Conservation (phyloP, 2,329 filamentous ascomycete species). For the Fusarium sp. region DNA sequence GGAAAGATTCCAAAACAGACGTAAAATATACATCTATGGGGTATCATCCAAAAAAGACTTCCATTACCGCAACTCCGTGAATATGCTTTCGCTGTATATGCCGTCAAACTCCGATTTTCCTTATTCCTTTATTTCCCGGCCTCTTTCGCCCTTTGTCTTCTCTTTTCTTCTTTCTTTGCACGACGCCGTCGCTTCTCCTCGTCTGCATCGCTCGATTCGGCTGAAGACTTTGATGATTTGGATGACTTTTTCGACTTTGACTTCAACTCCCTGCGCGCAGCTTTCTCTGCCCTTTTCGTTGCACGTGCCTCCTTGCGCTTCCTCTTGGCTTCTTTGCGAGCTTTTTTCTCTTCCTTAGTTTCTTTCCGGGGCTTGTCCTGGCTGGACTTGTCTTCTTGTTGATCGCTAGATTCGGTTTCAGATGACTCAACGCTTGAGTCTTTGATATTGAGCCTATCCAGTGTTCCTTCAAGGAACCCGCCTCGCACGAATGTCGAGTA, state of each 20-base stretch:
- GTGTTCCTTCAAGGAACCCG: slow-evolving; percentile 79
- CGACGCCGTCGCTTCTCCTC: slow-evolving; percentile 63
- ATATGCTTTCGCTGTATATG: slow-evolving; percentile 37
- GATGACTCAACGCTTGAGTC: slow-evolving; percentile 47
- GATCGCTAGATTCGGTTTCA: slow-evolving; percentile 50
- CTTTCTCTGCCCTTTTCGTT: slow-evolving; percentile 40
- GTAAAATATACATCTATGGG: slow-evolving; percentile 50
- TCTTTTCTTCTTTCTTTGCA: slow-evolving; percentile 59
- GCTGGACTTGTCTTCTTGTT: slow-evolving; percentile 42
- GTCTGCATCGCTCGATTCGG: slow-evolving; percentile 48
- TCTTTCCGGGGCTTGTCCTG: slow-evolving; percentile 49
- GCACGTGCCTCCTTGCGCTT: slow-evolving; percentile 48
- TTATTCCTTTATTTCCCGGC: slow-evolving; percentile 27
- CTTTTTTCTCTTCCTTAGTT: slow-evolving; percentile 59
- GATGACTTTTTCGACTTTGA: slow-evolving; percentile 45
- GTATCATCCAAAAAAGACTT: slow-evolving; percentile 50
- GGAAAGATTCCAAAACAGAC: slow-evolving; percentile 76
- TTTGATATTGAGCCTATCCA: slow-evolving; percentile 54
- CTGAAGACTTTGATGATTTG: slow-evolving; percentile 47
- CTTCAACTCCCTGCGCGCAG: slow-evolving; percentile 43
- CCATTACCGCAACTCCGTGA: slow-evolving; percentile 48
- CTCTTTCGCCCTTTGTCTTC: slow-evolving; percentile 49
- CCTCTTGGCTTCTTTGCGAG: slow-evolving; percentile 52
- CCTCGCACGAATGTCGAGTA: slow-evolving; percentile 90
- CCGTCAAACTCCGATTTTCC: slow-evolving; percentile 21